Conservation (phyloP, 1,284 basidiomycete species). For the Vanrija humicola region DNA sequence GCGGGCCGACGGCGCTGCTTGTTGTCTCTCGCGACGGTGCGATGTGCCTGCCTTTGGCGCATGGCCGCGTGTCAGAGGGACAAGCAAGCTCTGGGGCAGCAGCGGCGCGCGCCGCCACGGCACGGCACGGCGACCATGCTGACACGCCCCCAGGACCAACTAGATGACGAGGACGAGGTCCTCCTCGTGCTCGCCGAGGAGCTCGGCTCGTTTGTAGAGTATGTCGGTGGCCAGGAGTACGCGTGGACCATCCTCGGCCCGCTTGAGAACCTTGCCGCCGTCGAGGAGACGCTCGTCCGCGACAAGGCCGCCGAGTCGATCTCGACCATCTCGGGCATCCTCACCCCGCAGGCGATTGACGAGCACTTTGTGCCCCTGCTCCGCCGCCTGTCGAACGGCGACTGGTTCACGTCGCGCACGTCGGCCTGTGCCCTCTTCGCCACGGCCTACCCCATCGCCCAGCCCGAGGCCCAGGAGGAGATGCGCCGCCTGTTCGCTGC, state of each 20-base stretch:
- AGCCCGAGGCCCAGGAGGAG: slow-evolving; percentile 74
- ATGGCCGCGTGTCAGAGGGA: neutral
- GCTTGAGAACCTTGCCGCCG: slow-evolving; percentile 90
- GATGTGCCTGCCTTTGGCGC: neutral
- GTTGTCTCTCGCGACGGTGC: too few species aligned
- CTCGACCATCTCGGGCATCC: slow-evolving; percentile 77
- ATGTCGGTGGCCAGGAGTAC: slow-evolving; percentile 83
- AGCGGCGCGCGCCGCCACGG: neutral
- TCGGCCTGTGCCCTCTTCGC: slow-evolving; percentile 93
- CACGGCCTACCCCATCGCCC: slow-evolving; percentile 81
- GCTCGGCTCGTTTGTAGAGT: slow-evolving; percentile 87
- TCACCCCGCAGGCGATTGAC: slow-evolving; percentile 80
- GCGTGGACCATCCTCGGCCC: slow-evolving; percentile 89
- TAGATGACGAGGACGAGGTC: slow-evolving; percentile 99
- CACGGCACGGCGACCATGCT: neutral
- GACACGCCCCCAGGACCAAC: slow-evolving; percentile 70
- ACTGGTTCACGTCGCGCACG: slow-evolving; percentile 99
- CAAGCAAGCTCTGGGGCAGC: too few species aligned
- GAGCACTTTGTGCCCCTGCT: slow-evolving; percentile 88
- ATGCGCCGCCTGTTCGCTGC: slow-evolving; percentile 79
- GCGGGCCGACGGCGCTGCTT: neutral
- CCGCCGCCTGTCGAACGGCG: slow-evolving; percentile 82
- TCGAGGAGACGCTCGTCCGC: slow-evolving; percentile 96
- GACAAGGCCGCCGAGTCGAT: slow-evolving; percentile 99
- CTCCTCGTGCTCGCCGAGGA: slow-evolving; percentile 94